phyloP scores from a whole-genome alignment of 768 basidiomycete species.

The Suillus discolor region DNA sequence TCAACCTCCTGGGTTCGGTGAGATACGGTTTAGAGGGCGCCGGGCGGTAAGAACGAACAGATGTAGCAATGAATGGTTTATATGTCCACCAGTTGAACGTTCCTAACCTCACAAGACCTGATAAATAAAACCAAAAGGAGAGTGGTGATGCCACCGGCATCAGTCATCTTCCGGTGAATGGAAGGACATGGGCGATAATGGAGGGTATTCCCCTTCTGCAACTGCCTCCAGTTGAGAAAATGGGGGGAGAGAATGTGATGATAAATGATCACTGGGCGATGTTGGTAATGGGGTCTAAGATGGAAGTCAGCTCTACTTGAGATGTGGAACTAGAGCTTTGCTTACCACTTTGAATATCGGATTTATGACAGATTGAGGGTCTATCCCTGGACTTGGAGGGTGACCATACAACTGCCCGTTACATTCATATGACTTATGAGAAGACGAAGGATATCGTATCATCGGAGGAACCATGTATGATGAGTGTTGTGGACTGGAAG shows the following conservation, averaged over 20 bases:
- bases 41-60: conserved; percentile 26
- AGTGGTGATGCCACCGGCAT: conserved; percentile 14
- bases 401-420: conserved; percentile 53
- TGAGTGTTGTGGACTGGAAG: conserved; percentile 35
- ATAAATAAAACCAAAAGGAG: conserved; percentile 29
- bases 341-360: conserved; percentile 92
- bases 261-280: conserved; percentile 40
- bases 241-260: conserved; percentile 63
- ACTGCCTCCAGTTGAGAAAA: conserved; percentile 84
- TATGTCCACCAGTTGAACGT: conserved; percentile 21
- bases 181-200: conserved; percentile 78
- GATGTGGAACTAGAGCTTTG: conserved; percentile 19
- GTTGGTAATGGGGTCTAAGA: conserved; percentile 56
- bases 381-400: conserved; percentile 61
- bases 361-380: conserved; percentile 73
- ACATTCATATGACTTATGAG: conserved; percentile 50
- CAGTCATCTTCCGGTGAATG: conserved; percentile 50
- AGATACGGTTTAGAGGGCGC: conserved; percentile 29
- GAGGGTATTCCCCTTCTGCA: conserved; percentile 73
- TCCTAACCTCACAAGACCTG: conserved; percentile 19
- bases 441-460: conserved; percentile 41
- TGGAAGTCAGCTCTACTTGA: conserved; percentile 13
- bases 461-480: conserved; percentile 39
- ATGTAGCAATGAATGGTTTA: conserved; percentile 30
- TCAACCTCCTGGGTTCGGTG: conserved; percentile 15